Evolutionary conservation across 2,329 filamentous ascomycete species (phyloP), one percentile per base, ranked within the genome.

Genomic region (Botrytis cinerea): DNA sequence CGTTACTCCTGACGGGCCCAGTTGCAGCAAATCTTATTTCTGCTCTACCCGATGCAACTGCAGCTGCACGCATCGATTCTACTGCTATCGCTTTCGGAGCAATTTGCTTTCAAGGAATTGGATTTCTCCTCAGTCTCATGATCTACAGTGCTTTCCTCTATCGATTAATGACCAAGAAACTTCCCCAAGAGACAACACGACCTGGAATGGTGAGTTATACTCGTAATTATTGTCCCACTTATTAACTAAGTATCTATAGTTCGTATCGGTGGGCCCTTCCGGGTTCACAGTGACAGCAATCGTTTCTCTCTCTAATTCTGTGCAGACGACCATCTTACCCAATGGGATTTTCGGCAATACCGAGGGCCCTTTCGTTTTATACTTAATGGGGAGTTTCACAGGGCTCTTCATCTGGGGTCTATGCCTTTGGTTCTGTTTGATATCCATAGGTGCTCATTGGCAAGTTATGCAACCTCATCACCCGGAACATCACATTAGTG

Each of bases 141-240:
- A 92, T 97, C 40, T 94, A 94, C 75, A 89, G 92, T 1, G 92
- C 93, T 68, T 96, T 95, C 80, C 88, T 97, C 68, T 96, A 96
- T 80, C 89, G 93, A 45, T 86, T 97, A 43, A 96, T 96, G 93
- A 95, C 93, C 0, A 92, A 95, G 79, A 96, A 96, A 78, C 85
- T 97, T 0, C 93, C 93, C 0, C 87, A 88, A 72, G 93, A 95
- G 79, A 90, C 87, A 60, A 87, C 93, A 32, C 88, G 93, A 18
- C 93, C 93, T 0, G 93, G 92, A 78, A 94, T 97, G 74, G 85
- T 86, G 78, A 75, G 82, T 35, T 48, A 51, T 16, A 14, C 20
- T 4, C 35, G 28, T 10, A 6, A 22, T 1, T 10, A 43, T 38
- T 57, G 2, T 22, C 43, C 9, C 45, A 45, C 1, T 22, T 2